phyloP scores from a whole-genome alignment of 2,329 filamentous ascomycete genomes.

The Coniella vitis region DNA sequence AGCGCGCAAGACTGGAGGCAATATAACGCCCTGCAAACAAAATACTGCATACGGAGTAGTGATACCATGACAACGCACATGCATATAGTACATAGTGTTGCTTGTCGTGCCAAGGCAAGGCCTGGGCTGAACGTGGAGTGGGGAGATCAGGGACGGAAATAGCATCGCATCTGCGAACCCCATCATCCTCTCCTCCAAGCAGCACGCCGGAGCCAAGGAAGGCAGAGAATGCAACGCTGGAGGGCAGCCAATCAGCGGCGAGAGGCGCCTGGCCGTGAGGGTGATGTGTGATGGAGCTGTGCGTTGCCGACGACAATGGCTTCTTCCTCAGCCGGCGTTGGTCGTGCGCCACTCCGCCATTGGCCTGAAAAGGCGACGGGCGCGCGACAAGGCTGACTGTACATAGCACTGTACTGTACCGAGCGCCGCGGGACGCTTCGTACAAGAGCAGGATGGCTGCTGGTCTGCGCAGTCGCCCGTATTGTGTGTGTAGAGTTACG shows the following conservation, averaged over 20 bases:
- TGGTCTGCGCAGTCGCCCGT: too few relatives aligned
- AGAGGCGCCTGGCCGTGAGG: background rate
- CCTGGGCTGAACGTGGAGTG: background rate
- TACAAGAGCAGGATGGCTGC: too few relatives aligned
- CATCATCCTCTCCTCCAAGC: background rate
- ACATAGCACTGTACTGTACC: background rate
- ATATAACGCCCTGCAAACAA: too few relatives aligned
- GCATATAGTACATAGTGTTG: too few relatives aligned
- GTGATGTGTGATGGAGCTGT: background rate
- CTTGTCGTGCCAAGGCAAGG: background rate
- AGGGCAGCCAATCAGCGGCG: background rate
- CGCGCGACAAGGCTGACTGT: background rate
- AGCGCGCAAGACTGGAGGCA: too few relatives aligned
- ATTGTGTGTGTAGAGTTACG: too few relatives aligned
- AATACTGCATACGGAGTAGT: too few relatives aligned
- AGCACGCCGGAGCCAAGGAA: background rate
- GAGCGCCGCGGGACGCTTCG: background rate
- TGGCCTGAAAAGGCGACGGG: slow-evolving; percentile 2
- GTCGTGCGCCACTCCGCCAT: background rate
- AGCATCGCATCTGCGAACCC: slow-evolving; percentile 3
- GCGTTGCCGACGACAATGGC: background rate
- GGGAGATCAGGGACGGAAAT: slow-evolving; percentile 10
- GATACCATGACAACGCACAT: too few relatives aligned
- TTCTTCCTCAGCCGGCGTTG: background rate
- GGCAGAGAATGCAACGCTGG: background rate